These are phyloP conservation scores for Leccinum rimulosum DNA, from an alignment of 768 basidiomycete species.

Conservation along the genomic window DNA sequence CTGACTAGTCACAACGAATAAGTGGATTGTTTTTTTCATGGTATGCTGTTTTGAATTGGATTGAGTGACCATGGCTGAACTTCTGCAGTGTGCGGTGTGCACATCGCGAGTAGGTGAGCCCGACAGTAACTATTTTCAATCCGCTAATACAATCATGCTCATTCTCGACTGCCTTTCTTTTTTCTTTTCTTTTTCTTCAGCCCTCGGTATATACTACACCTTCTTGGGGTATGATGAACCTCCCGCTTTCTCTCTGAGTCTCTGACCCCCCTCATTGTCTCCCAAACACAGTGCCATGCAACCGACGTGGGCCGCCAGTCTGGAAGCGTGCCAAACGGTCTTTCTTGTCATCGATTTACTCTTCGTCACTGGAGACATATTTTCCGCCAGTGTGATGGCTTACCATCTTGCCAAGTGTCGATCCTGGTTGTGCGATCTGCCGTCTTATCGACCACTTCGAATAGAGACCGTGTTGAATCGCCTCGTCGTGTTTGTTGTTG, in stretches of 20 bases:
- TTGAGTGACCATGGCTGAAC: background rate
- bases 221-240: constrained; percentile 14
- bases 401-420: constrained; percentile 19
- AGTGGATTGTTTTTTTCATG: constrained; percentile 20
- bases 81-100: constrained; percentile 13
- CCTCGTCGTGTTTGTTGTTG: constrained; percentile 24
- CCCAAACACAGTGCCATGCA: constrained; percentile 3
- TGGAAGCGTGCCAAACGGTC: background rate
- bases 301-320: constrained; percentile 14
- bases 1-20: constrained; percentile 16
- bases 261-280: background rate
- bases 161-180: background rate
- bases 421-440: constrained; percentile 1
- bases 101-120: constrained; percentile 20
- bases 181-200: constrained; percentile 2
- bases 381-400: constrained; percentile 21
- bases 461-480: constrained; percentile 22
- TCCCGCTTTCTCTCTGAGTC: background rate
- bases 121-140: background rate
- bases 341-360: constrained; percentile 20
- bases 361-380: constrained; percentile 24
- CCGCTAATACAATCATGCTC: background rate
- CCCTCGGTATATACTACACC: constrained; percentile 11
- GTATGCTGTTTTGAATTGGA: constrained; percentile 1
- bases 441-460: constrained; percentile 1